These are phyloP conservation scores for Violaceomyces palustris DNA, from an alignment of 1,284 basidiomycete species.

Conservation along the genomic window DNA sequence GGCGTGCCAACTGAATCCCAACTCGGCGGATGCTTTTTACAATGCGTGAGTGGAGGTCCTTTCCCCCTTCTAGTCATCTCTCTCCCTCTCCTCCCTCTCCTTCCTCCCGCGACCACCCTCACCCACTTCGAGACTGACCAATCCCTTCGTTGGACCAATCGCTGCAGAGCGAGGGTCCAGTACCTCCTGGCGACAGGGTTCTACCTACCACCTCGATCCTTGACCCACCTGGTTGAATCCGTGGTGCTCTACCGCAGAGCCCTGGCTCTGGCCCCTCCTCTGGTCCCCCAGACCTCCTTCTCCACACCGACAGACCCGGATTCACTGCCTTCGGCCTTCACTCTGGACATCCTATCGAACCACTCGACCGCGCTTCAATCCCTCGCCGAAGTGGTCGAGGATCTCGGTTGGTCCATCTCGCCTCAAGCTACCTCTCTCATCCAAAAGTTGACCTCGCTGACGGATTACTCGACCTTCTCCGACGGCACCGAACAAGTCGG, in stretches of 20 bases:
- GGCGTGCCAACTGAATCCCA: slow-evolving; percentile 8
- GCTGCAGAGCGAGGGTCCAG: slow-evolving; percentile 29
- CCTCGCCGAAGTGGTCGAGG: slow-evolving; percentile 25
- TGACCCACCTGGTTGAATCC: slow-evolving; percentile 10
- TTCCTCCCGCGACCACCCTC: too few relatives aligned
- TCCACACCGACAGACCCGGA: background rate
- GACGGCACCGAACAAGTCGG: background rate
- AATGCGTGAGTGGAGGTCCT: too few relatives aligned
- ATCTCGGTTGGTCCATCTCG: slow-evolving; percentile 29
- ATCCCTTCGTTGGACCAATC: too few relatives aligned
- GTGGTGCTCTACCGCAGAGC: slow-evolving; percentile 12
- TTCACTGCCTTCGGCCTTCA: slow-evolving; percentile 21
- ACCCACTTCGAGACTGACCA: too few relatives aligned
- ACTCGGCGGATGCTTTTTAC: background rate
- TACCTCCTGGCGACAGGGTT: slow-evolving; percentile 34
- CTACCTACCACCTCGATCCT: slow-evolving; percentile 15
- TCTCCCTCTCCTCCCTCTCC: too few relatives aligned
- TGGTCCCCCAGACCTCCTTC: background rate
- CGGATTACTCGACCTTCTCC: background rate
- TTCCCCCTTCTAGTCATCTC: too few relatives aligned
- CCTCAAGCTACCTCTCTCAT: too few relatives aligned
- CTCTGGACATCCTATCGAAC: slow-evolving; percentile 23
- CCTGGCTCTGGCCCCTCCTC: slow-evolving; percentile 9
- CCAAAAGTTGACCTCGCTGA: background rate
- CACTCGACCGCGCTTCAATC: slow-evolving; percentile 18